Evolutionary conservation across 176 grass and related monocot species (phyloP).

Genomic region (Hordeum marinum): DNA sequence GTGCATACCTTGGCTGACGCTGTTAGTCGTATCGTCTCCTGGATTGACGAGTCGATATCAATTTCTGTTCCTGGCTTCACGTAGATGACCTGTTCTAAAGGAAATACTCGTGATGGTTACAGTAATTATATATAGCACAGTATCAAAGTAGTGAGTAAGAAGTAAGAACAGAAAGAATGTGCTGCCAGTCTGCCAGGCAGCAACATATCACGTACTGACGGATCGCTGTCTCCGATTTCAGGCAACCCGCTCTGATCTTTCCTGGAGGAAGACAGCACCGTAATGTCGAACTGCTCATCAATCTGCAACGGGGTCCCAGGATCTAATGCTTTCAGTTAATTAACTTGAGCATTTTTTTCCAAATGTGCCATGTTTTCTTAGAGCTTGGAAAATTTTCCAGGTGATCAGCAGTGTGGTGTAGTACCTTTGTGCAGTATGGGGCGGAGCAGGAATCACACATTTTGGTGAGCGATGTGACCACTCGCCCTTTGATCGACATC

Average conservation of each 20-base stretch:
- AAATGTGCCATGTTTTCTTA: neutral
- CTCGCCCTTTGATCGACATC: constrained; percentile 74
- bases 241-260: constrained; percentile 46
- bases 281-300: constrained; percentile 62
- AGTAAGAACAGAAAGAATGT: neutral
- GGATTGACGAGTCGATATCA: constrained; percentile 65
- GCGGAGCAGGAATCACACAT: constrained; percentile 64
- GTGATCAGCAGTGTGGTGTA: neutral
- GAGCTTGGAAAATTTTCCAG: neutral
- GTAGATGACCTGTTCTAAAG: constrained; percentile 59
- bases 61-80: constrained; percentile 72
- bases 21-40: constrained; percentile 62
- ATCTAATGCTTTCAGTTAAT: neutral
- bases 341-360: neutral
- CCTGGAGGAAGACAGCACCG: constrained; percentile 63
- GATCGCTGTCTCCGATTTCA: constrained; percentile 62
- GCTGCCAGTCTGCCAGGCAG: neutral
- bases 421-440: constrained; percentile 54
- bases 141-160: neutral
- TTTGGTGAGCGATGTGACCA: constrained; percentile 63
- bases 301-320: constrained; percentile 40
- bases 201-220: constrained; percentile 40
- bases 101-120: neutral
- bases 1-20: constrained; percentile 54
- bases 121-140: neutral